phyloP scores from a whole-genome alignment of 768 basidiomycete species.

The Aureoboletus auriporus region DNA sequence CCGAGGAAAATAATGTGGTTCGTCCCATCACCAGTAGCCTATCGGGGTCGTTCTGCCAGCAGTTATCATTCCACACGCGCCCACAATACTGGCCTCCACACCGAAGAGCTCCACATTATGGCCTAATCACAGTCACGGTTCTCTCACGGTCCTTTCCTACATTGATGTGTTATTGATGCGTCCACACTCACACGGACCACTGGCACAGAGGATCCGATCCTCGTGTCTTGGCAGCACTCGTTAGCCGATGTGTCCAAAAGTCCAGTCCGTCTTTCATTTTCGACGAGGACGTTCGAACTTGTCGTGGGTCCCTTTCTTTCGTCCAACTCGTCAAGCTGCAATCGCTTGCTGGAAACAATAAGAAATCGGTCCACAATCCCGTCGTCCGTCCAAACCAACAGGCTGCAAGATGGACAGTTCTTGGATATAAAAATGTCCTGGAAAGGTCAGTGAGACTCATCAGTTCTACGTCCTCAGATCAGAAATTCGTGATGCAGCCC shows the following conservation, averaged over 20 bases:
- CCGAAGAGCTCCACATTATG: too few relatives aligned
- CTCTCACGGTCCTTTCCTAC: too few relatives aligned
- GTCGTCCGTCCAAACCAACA: neutral
- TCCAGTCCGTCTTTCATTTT: neutral
- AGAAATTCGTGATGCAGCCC: neutral
- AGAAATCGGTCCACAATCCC: neutral
- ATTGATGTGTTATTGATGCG: too few relatives aligned
- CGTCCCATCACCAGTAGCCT: too few relatives aligned
- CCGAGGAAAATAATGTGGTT: too few relatives aligned
- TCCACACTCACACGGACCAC: too few relatives aligned
- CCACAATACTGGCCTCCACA: too few relatives aligned
- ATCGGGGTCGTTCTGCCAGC: too few relatives aligned
- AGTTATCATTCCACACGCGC: too few relatives aligned
- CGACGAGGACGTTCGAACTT: neutral
- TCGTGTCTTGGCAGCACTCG: too few relatives aligned
- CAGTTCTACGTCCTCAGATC: neutral
- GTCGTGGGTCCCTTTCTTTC: neutral
- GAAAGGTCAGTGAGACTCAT: constrained; percentile 3
- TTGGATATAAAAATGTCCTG: constrained; percentile 7
- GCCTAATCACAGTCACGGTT: too few relatives aligned
- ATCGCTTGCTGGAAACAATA: neutral
- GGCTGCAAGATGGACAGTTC: neutral
- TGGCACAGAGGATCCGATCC: too few relatives aligned
- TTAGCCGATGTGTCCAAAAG: neutral
- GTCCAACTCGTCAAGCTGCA: neutral